Percentiles rank a stretch among this genome's conserved stretches.
Evolutionary conservation across 202 grass and related monocot genomes (phyloP).

Genomic region (Elaeis oleifera): DNA sequence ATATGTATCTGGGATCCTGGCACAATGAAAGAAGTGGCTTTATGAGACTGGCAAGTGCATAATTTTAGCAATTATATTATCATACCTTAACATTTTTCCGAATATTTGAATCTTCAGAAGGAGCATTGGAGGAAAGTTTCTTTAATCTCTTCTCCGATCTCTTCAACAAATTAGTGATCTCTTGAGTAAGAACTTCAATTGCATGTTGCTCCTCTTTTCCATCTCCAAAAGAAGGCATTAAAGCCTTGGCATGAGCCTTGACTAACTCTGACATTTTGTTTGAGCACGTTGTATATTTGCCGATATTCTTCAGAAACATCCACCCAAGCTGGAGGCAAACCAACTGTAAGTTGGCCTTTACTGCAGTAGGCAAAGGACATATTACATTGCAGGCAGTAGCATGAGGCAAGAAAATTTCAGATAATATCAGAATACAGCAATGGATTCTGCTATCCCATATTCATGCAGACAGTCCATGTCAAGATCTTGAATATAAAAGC

Average conservation of each 20-base stretch:
- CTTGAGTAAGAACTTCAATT: conserved; percentile 34
- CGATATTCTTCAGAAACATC: conserved; percentile 44
- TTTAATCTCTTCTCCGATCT: conserved; percentile 36
- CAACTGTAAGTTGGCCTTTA: conserved; percentile 21
- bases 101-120: conserved; percentile 40
- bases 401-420: no score
- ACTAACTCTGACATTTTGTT: conserved; percentile 35
- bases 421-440: no score
- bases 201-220: conserved; percentile 37
- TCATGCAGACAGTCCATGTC: no score
- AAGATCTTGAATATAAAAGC: no score
- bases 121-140: conserved; percentile 21
- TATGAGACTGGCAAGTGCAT: no score
- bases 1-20: no score
- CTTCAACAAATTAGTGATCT: conserved; percentile 36
- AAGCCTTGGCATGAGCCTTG: conserved; percentile 33
- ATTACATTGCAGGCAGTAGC: conserved; percentile 3
- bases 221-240: conserved; percentile 47
- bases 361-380: conserved; percentile 21
- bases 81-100: conserved; percentile 39
- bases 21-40: no score
- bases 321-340: conserved; percentile 39
- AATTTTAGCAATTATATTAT: not conserved
- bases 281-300: conserved; percentile 36
- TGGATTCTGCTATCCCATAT: no score